These are phyloP conservation scores for Danielia reshetovae DNA, from an alignment of 805 yeast genomes.

Conservation along the genomic window DNA sequence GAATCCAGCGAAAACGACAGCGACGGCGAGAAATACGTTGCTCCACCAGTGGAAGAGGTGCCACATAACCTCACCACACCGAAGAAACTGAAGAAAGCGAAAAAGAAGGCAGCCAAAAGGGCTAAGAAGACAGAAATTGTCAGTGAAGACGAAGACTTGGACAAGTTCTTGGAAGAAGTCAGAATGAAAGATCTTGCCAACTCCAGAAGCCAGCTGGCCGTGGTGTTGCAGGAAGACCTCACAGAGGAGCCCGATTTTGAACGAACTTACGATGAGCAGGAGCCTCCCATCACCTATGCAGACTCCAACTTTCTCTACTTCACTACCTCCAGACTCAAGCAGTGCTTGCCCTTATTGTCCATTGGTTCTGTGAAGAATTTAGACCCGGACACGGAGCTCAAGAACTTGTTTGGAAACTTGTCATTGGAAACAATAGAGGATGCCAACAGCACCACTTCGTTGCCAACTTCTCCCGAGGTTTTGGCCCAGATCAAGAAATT, in stretches of 20 bases:
- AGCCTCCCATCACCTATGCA: conserved; percentile 30
- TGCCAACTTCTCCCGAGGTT: conserved; percentile 65
- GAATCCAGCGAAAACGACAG: conserved; percentile 26
- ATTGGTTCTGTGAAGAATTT: conserved; percentile 47
- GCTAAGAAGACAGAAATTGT: conserved; percentile 5
- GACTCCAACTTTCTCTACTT: conserved; percentile 45
- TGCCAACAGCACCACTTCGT: conserved; percentile 70
- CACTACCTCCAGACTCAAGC: conserved; percentile 43
- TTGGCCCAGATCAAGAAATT: conserved; percentile 58
- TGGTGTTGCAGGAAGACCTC: not conserved
- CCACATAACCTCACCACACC: conserved; percentile 1
- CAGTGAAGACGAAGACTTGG: conserved; percentile 57
- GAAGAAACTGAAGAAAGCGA: conserved; percentile 14
- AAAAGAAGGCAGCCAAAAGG: conserved; percentile 9
- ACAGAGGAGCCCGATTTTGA: conserved; percentile 17
- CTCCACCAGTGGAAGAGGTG: conserved; percentile 7
- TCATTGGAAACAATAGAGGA: conserved; percentile 67
- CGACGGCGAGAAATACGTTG: conserved; percentile 15
- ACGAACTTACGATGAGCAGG: conserved; percentile 22
- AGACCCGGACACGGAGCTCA: conserved; percentile 76
- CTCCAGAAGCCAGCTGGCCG: conserved; percentile 12
- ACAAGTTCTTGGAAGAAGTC: conserved; percentile 46
- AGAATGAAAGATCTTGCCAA: conserved; percentile 21
- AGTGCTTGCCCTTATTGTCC: conserved; percentile 38
- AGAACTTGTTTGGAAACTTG: conserved; percentile 65